Evolutionary conservation across 805 yeast species (phyloP), one percentile per base, ranked within the genome.

Genomic region (Lachancea sp.): DNA sequence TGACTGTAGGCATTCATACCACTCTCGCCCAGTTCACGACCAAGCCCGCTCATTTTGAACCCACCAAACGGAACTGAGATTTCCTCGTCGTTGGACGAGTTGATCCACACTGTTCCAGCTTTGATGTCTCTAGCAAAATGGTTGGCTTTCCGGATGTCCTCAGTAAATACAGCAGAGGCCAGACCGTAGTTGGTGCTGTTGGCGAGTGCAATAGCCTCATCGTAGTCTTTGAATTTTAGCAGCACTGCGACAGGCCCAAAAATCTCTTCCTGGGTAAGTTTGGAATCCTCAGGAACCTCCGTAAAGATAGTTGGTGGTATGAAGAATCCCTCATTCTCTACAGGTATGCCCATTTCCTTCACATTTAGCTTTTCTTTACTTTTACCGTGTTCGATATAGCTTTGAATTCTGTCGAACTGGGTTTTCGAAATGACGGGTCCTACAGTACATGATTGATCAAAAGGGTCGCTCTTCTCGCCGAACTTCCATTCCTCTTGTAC

Each of bases 41-140:
- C 94, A 47, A 82, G 70, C 48, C 94, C 95, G 49, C 84, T 75
- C 72, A 73, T 69, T 65, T 83, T 83, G 63, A 75, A 81, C 29
- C 94, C 94, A 35, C 94, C 94, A 58, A 85, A 84, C 22, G 94
- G 94, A 41, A 80, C 75, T 43, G 71, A 69, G 43, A 69, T 59
- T 54, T 77, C 79, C 51, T 76, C 75, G 48, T 76, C 82, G 54
- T 81, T 80, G 38, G 80, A 78, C 9, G 80, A 70, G 63, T 82
- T 82, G 52, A 81, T 65, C 77, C 84, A 82, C 29, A 80, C 77
- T 39, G 76, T 75, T 18, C 89, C 89, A 1, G 85, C 78, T 48
- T 75, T 71, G 44, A 82, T 61, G 39, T 73, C 75, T 21, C 70
- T 60, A n/a, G 86, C 80, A 52, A 80, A 69, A 37, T 65, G 58